Percentiles rank a stretch among this genome's conserved stretches.
Conservation (phyloP, 2,329 filamentous ascomycete genomes). For the Microsporum audouinii region DNA sequence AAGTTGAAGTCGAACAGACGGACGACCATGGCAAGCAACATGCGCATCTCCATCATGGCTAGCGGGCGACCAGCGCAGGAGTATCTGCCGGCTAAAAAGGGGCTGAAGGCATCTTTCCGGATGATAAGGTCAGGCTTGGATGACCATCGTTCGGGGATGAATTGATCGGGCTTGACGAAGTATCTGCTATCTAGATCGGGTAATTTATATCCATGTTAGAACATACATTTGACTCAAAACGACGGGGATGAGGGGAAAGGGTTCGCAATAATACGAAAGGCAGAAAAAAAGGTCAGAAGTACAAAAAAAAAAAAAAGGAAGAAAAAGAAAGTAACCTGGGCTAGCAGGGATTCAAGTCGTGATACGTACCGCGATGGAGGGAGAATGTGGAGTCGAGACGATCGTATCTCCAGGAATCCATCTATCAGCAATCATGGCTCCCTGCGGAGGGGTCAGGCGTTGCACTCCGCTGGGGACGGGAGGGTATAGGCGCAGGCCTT, state of each 20-base stretch:
- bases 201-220: background rate
- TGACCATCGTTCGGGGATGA: conserved; percentile 25
- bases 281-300: background rate
- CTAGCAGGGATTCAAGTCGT: background rate
- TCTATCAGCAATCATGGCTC: conserved; percentile 20
- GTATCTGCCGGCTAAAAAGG: conserved; percentile 21
- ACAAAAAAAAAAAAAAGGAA: background rate
- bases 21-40: conserved; percentile 26
- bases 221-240: background rate
- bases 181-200: conserved; percentile 1
- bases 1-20: conserved; percentile 28
- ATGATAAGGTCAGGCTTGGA: conserved; percentile 16
- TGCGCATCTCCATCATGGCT: conserved; percentile 24
- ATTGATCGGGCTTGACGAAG: conserved; percentile 14
- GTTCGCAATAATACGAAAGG: background rate
- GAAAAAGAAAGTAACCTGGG: background rate
- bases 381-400: conserved; percentile 13
- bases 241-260: background rate
- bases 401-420: conserved; percentile 23
- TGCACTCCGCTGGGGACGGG: conserved; percentile 19
- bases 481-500: conserved; percentile 26
- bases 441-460: conserved; percentile 28
- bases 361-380: conserved; percentile 17
- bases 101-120: conserved; percentile 20
- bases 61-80: conserved; percentile 24